A percentile compares a stretch with the other conserved stretches of the same genome.
phyloP scores from a whole-genome alignment of 805 yeast genomes.

The Lipomyces starkeyi region DNA sequence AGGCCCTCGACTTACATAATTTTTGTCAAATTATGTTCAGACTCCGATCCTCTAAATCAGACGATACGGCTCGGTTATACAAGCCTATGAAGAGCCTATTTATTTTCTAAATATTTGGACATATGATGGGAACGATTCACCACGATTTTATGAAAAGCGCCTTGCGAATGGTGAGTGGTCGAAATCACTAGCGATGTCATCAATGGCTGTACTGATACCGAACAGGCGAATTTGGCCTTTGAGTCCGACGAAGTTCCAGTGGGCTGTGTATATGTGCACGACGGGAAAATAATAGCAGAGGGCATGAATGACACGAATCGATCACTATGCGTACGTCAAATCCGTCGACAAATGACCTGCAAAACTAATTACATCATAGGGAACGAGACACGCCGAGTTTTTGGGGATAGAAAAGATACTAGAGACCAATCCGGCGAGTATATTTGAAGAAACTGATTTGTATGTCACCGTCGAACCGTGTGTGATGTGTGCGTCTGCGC shows the following conservation, averaged over 20 bases:
- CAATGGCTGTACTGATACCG: background rate
- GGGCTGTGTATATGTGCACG: slow-evolving; percentile 72
- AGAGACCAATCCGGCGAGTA: slow-evolving; percentile 43
- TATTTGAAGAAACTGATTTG: slow-evolving; percentile 63
- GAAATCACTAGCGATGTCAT: background rate
- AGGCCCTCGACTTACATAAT: background rate
- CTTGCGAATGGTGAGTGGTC: slow-evolving; percentile 43
- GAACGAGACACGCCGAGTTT: slow-evolving; percentile 93
- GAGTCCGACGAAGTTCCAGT: slow-evolving; percentile 80
- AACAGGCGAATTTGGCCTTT: slow-evolving; percentile 67
- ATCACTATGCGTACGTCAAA: slow-evolving; percentile 58
- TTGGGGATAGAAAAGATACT: slow-evolving; percentile 69
- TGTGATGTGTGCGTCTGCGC: slow-evolving; percentile 94
- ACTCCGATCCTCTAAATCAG: no score
- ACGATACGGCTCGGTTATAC: no score
- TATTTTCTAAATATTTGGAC: background rate
- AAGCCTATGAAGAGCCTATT: background rate
- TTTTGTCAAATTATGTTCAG: no score
- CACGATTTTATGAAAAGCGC: slow-evolving; percentile 48
- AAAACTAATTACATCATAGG: slow-evolving; percentile 45
- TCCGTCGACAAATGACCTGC: background rate
- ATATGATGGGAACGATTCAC: slow-evolving; percentile 33
- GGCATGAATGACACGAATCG: slow-evolving; percentile 89
- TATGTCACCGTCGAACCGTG: slow-evolving; percentile 98
- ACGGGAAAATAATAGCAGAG: slow-evolving; percentile 62